phyloP scores from a whole-genome alignment of 1,284 basidiomycete species.

The Vanrija pseudolonga region DNA sequence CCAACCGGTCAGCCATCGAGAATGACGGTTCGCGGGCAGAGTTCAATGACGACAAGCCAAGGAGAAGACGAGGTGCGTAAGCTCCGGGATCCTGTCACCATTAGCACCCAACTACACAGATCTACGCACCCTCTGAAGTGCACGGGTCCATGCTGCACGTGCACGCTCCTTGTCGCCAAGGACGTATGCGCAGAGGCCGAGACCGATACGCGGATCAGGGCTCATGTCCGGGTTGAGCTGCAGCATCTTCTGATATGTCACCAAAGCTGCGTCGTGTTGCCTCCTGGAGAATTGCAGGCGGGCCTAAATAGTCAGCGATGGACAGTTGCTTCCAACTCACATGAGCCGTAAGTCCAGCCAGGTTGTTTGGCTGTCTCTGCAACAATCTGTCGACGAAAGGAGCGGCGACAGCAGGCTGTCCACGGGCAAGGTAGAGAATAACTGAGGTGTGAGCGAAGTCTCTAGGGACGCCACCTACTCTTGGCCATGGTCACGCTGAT shows the following conservation, averaged over 20 bases:
- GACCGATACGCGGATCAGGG: conserved; percentile 88
- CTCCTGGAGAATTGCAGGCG: conserved; percentile 75
- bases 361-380: conserved; percentile 69
- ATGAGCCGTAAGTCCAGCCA: conserved; percentile 45
- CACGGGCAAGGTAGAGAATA: conserved; percentile 73
- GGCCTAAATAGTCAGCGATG: conserved; percentile 54
- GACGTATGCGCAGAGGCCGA: conserved; percentile 86
- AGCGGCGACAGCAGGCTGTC: conserved; percentile 72
- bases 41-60: conserved; percentile 81
- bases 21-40: conserved; percentile 63
- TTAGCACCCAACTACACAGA: not conserved
- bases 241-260: conserved; percentile 78
- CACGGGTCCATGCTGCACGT: conserved; percentile 79
- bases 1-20: conserved; percentile 41
- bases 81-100: conserved; percentile 64
- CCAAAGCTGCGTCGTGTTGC: conserved; percentile 71
- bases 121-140: conserved; percentile 70
- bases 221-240: conserved; percentile 67
- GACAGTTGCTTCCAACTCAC: too few relatives aligned
- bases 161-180: conserved; percentile 75
- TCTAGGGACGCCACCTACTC: conserved; percentile 5
- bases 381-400: conserved; percentile 79
- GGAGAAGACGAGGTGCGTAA: conserved; percentile 69
- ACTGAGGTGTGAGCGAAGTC: conserved; percentile 51
- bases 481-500: conserved; percentile 36